Evolutionary conservation across 2,329 filamentous ascomycete species (phyloP).

Genomic region (Aureobasidium melanogenum): DNA sequence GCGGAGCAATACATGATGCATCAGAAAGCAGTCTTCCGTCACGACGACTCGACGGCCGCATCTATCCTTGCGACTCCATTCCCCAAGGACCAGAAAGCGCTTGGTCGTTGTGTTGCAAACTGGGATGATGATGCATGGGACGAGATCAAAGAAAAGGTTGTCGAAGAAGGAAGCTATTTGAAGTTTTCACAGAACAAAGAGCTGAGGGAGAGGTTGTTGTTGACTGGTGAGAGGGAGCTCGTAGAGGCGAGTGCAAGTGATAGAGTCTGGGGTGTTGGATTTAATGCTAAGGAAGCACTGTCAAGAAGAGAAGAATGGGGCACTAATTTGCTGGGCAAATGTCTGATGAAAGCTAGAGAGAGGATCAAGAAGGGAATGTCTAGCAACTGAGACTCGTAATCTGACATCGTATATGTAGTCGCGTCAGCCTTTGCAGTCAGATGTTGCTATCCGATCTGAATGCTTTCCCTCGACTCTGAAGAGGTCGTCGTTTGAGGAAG

Average conservation of each 20-base stretch:
- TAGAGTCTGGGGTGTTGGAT: slow-evolving; percentile 59
- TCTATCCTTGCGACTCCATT: neutral
- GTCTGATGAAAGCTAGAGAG: slow-evolving; percentile 50
- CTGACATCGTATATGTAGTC: neutral
- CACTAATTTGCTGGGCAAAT: slow-evolving; percentile 55
- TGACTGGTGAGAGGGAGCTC: slow-evolving; percentile 51
- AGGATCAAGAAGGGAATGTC: slow-evolving; percentile 37
- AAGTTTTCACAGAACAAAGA: slow-evolving; percentile 46
- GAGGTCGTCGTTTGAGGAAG: neutral
- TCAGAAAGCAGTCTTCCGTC: neutral
- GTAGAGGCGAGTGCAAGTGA: slow-evolving; percentile 52
- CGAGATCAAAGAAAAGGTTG: slow-evolving; percentile 44
- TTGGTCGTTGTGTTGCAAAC: slow-evolving; percentile 47
- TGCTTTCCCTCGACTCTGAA: no score
- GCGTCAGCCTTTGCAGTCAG: no score
- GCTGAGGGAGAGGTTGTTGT: slow-evolving; percentile 43
- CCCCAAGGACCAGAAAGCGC: slow-evolving; percentile 34
- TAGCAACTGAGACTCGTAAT: no score
- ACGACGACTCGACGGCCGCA: neutral
- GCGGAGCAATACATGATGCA: slow-evolving; percentile 11
- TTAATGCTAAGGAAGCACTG: slow-evolving; percentile 40
- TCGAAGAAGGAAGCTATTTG: slow-evolving; percentile 47
- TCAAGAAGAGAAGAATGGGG: slow-evolving; percentile 48
- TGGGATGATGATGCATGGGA: slow-evolving; percentile 49
- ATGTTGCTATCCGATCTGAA: no score